These are phyloP conservation scores for Extremus antarcticus DNA, from an alignment of 495 filamentous ascomycete genomes.

Conservation along the genomic window DNA sequence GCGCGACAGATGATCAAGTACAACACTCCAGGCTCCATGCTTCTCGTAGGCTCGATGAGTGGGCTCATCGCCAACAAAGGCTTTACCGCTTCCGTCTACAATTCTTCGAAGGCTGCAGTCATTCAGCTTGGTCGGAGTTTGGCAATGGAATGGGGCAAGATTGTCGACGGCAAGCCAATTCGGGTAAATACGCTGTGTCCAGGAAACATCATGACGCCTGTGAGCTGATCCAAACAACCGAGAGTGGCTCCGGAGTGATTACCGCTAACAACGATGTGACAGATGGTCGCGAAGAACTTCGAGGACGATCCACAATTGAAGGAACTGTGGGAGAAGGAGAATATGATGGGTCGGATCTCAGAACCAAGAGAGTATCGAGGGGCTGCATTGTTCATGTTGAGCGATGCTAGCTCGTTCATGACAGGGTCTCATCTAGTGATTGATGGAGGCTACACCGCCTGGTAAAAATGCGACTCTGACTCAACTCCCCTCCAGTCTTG, in stretches of 20 bases:
- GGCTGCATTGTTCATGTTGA: constrained; percentile 49
- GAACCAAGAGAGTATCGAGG: constrained; percentile 48
- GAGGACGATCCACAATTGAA: constrained; percentile 48
- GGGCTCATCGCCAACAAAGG: constrained; percentile 62
- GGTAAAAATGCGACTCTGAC: no score
- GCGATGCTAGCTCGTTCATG: constrained; percentile 62
- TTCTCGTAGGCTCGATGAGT: constrained; percentile 65
- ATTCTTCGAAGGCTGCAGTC: constrained; percentile 59
- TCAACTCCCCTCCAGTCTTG: no score
- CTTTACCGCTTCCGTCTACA: constrained; percentile 56
- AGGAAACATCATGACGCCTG: constrained; percentile 58
- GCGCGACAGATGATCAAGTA: constrained; percentile 69
- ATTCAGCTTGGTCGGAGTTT: constrained; percentile 53
- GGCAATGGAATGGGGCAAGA: constrained; percentile 60
- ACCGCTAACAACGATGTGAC: not conserved
- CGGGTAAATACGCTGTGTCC: constrained; percentile 58
- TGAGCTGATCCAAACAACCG: not conserved
- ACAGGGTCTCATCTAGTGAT: constrained; percentile 46
- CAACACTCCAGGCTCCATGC: constrained; percentile 60
- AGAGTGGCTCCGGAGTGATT: not conserved
- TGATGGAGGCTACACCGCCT: constrained; percentile 25
- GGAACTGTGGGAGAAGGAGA: constrained; percentile 54
- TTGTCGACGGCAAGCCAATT: constrained; percentile 41
- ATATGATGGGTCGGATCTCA: constrained; percentile 36
- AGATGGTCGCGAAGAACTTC: constrained; percentile 58